phyloP scores from a whole-genome alignment of 176 grass and related monocot genomes.

The Bothriochloa decipiens region DNA sequence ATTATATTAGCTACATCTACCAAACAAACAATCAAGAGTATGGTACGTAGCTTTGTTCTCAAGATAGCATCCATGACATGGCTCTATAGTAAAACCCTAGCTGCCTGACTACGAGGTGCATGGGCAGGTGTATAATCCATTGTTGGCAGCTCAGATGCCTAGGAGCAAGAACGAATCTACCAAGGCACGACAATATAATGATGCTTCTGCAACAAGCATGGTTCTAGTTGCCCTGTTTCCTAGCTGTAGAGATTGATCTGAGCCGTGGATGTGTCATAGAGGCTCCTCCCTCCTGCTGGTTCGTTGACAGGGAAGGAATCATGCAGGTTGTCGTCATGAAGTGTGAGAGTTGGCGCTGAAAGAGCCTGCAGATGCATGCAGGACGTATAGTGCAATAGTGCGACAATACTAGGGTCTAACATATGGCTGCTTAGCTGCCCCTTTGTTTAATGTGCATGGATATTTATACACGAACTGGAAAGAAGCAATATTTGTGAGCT shows the following conservation, averaged over 20 bases:
- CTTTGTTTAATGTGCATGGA: neutral
- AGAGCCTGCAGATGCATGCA: conserved; percentile 32
- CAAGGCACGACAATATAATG: conserved; percentile 33
- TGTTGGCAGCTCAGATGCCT: conserved; percentile 40
- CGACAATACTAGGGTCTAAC: conserved; percentile 31
- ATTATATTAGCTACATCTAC: conserved; percentile 30
- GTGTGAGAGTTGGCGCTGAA: conserved; percentile 17
- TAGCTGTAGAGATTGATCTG: conserved; percentile 9
- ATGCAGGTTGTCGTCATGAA: conserved; percentile 4
- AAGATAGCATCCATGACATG: conserved; percentile 48
- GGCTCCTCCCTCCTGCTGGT: neutral
- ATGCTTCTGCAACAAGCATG: conserved; percentile 51
- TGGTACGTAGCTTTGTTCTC: conserved; percentile 56
- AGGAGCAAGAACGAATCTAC: conserved; percentile 20
- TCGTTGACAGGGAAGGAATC: conserved; percentile 39
- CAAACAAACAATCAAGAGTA: conserved; percentile 34
- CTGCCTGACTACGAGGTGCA: conserved; percentile 47
- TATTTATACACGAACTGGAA: neutral
- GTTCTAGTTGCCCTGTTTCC: conserved; percentile 31
- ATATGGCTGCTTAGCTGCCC: neutral
- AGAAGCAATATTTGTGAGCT: neutral
- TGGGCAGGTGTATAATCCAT: conserved; percentile 31
- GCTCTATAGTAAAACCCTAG: conserved; percentile 52
- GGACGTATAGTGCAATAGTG: neutral
- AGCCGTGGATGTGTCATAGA: conserved; percentile 8